Evolutionary conservation across 257 asterid species (phyloP).

Genomic region (Rehmannia glutinosa): DNA sequence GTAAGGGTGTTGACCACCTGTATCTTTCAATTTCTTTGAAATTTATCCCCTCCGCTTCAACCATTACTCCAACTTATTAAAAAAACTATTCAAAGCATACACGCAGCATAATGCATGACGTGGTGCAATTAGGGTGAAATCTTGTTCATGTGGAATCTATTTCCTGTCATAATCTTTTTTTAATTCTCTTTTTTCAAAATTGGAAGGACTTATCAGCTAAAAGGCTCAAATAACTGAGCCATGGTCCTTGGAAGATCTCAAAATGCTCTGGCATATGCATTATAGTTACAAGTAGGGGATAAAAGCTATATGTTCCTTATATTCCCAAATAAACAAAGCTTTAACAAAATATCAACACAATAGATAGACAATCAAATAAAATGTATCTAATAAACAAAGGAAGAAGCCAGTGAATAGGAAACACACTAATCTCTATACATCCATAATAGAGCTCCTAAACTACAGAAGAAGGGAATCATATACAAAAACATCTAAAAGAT

Average conservation of each 20-base stretch:
- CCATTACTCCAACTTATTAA: too few relatives aligned
- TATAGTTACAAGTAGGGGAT: too few relatives aligned
- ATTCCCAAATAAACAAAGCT: too few relatives aligned
- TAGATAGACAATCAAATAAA: background rate
- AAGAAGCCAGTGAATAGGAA: too few relatives aligned
- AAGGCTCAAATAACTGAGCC: background rate
- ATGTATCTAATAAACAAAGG: background rate
- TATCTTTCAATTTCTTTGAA: too few relatives aligned
- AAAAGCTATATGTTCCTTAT: too few relatives aligned
- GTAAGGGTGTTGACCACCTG: too few relatives aligned
- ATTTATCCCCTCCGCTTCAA: too few relatives aligned
- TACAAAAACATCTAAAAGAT: background rate
- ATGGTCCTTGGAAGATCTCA: background rate
- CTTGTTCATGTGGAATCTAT: background rate
- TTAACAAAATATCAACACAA: too few relatives aligned
- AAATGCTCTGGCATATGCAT: background rate
- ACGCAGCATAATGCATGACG: background rate
- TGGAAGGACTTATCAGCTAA: background rate
- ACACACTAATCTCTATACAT: too few relatives aligned
- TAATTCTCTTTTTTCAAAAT: too few relatives aligned
- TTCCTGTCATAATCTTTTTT: background rate
- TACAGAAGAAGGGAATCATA: background rate
- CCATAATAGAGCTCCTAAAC: background rate
- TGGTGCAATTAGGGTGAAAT: too few relatives aligned
- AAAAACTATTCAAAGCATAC: background rate